phyloP scores from a whole-genome alignment of 2,329 filamentous ascomycete genomes.

The Plectosphaerella sp. region DNA sequence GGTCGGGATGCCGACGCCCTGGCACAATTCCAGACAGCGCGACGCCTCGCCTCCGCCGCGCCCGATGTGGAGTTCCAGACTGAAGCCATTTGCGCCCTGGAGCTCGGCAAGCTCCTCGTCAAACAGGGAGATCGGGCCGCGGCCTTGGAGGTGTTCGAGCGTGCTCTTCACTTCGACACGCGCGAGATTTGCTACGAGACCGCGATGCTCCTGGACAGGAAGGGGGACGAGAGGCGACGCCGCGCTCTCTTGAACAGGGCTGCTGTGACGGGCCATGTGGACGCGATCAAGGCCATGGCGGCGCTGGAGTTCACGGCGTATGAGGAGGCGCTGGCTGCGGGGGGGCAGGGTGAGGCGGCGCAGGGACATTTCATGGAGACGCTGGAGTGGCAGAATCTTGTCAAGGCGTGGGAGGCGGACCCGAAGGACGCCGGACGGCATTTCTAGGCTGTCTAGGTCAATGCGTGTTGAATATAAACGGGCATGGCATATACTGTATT shows the following conservation, averaged over 20 bases:
- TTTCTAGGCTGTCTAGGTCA: too few species aligned
- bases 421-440: neutral
- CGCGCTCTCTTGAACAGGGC: neutral
- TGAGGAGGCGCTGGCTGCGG: neutral
- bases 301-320: slow-evolving; percentile 1
- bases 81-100: neutral
- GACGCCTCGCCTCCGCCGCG: slow-evolving; percentile 4
- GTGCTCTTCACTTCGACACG: neutral
- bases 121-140: neutral
- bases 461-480: neutral
- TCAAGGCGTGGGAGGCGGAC: neutral
- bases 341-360: neutral
- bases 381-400: neutral
- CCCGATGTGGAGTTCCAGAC: neutral
- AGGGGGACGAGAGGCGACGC: neutral
- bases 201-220: neutral
- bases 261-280: neutral
- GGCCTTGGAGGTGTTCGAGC: neutral
- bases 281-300: neutral
- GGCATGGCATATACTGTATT: neutral
- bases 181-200: neutral
- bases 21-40: too few species aligned
- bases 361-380: neutral
- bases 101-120: neutral
- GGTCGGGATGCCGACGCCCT: slow-evolving; percentile 29